Evolutionary conservation across 257 asterid species (phyloP), one percentile per base, ranked within the genome.

Genomic region (Catharanthus roseus): DNA sequence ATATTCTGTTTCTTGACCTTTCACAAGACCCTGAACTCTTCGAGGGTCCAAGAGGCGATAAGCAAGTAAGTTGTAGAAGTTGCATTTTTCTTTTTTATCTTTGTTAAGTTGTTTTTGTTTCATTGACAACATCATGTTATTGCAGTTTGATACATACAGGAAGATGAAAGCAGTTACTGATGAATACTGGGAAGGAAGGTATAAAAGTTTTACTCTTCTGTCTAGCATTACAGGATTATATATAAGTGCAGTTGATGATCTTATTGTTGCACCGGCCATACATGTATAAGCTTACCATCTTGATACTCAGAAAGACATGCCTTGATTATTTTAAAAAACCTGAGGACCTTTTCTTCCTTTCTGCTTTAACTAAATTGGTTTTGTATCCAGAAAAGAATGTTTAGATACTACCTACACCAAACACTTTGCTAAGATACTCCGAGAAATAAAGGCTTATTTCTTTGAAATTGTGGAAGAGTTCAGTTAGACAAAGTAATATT

Each of bases 121-220:
- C 11, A 54, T 31, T 45, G 45, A 67, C 62, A 51, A 49, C 58
- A 15, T 41, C 33, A 54, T 62, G 65, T 72, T 26, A 41, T 73
- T 87, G 86, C 95, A 95, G 99, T 87, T 86, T 8, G 96, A 95
- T 64, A 87, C 97, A 28, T 95, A 91, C 57, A 78, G 97, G 86
- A 95, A 89, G 86, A 95, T 95, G 99, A 87, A 85, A 82, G 88
- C 86, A 42, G 87, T 85, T 67, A 91, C 97, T 11, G 89, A 79
- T 58, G 97, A 95, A 56, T 88, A 85, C 84, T 95, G 97, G 99
- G 96, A 95, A 80, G 96, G 96, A 87, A 91, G 99, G 97, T 91
- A 88, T 26, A 65, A 26, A 49, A 24, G 50, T 16, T 68, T 56
- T 50, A 68, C 31, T 74, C 16, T 18, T 64, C 16, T 24, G 23